Percentiles rank a stretch among this genome's conserved stretches.
phyloP scores from a whole-genome alignment of 345 rosid species.

The Syzygium grande region DNA sequence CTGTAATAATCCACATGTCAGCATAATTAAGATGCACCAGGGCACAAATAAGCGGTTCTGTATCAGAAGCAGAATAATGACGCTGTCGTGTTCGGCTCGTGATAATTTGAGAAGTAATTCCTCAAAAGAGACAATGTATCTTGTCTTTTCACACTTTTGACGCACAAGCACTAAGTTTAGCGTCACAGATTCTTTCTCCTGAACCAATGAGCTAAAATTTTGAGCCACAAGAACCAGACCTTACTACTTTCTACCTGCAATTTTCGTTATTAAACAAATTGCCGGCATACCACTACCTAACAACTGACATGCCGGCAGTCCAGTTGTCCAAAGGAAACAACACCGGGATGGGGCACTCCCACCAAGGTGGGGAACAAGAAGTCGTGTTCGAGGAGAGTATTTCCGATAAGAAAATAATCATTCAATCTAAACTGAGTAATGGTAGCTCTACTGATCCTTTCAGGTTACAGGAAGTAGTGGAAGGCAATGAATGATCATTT shows the following conservation, averaged over 20 bases:
- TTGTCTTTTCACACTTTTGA: not conserved
- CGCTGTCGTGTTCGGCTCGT: not conserved
- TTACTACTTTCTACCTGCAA: not conserved
- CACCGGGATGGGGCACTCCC: not conserved
- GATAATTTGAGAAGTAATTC: not conserved
- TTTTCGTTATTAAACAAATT: not conserved
- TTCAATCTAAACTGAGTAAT: not conserved
- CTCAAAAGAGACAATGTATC: not conserved
- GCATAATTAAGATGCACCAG: not conserved
- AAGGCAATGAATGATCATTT: not conserved
- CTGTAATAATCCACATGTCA: constrained; percentile 10
- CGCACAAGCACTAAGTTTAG: not conserved
- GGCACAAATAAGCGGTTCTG: not conserved
- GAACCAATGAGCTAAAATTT: not conserved
- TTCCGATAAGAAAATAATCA: not conserved
- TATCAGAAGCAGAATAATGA: not conserved
- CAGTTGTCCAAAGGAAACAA: not conserved
- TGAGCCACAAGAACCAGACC: not conserved
- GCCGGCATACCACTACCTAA: not conserved
- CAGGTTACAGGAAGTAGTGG: not conserved
- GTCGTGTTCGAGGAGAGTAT: not conserved
- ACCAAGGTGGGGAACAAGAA: not conserved
- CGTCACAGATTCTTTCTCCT: not conserved
- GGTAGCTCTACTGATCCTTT: not conserved
- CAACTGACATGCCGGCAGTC: not conserved